phyloP scores from a whole-genome alignment of 768 basidiomycete genomes.

The Mrakia gelida region DNA sequence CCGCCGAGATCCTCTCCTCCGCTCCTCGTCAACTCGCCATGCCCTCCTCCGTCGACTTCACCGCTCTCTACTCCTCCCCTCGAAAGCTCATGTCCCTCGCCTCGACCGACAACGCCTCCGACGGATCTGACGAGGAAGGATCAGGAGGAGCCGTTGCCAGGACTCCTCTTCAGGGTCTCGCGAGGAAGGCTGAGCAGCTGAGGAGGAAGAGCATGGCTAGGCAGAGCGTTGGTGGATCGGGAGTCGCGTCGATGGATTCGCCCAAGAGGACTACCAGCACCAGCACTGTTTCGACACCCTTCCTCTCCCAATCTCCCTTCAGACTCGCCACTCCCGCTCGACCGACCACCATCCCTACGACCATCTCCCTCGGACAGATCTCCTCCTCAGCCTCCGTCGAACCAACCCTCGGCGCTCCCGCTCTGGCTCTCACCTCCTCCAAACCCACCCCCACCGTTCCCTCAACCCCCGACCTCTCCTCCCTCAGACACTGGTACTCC shows the following conservation, averaged over 20 bases:
- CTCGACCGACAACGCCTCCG: background rate
- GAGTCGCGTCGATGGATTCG: background rate
- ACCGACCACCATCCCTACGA: background rate
- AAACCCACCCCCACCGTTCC: background rate
- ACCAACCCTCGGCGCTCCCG: background rate
- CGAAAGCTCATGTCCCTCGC: conserved; percentile 18
- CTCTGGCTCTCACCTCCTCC: too few species aligned
- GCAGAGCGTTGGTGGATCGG: conserved; percentile 1
- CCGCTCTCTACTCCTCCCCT: conserved; percentile 21
- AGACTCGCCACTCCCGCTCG: conserved; percentile 6
- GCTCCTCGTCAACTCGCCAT: conserved; percentile 25
- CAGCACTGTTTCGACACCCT: background rate
- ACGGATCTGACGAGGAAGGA: background rate
- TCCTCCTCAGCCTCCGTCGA: background rate
- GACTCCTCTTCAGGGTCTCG: conserved; percentile 27
- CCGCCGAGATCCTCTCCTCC: conserved; percentile 18
- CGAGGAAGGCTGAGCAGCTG: conserved; percentile 26
- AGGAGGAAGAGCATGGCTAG: conserved; percentile 25
- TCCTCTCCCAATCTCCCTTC: conserved; percentile 3
- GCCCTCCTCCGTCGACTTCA: conserved; percentile 21
- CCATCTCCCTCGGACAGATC: background rate
- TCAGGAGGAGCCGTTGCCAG: background rate
- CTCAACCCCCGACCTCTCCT: background rate
- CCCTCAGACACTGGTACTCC: conserved; percentile 12
- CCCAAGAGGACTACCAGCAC: background rate